Evolutionary conservation across 1,284 basidiomycete species (phyloP), one percentile per base, ranked within the genome.

Genomic region (Cryptococcus sp.): DNA sequence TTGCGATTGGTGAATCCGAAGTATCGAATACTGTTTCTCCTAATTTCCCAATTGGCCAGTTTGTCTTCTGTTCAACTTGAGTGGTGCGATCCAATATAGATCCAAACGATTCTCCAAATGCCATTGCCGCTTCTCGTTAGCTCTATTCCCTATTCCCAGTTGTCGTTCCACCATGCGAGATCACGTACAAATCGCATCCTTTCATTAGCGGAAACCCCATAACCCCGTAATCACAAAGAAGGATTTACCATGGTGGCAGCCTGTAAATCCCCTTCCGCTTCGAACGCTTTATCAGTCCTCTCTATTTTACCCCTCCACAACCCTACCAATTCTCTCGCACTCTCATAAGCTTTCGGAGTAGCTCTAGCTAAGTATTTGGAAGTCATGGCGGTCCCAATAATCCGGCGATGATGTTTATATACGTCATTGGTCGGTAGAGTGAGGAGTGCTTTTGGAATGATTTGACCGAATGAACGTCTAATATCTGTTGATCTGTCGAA

Each of bases 321-420:
- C 31, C 55, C 45, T 13, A 66, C 48, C 18, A 69, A 48, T 2
- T 60, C 37, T 34, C 56, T 44, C 2, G 59, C 55, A 1, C 59
- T 50, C 13, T 55, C 48, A n/a, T 55, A 59, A 3, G 64, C 63
- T 34, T 56, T 46, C 1, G 65, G 64, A 1, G 58, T 56, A 16
- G 63, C 56, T 51, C 60, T 46, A 21, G 48, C 47, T n/a, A 69
- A 55, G 41, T 66, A 66, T 46, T 64, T 64, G 25, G 55, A 58
- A 0, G 64, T 67, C 64, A 66, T 66, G 2, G 64, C 59, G 13
- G 61, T 55, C 2, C 64, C 64, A 7, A 67, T 50, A 10, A 61
- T 52, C 16, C 63, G 48, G 23, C 62, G 48, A 46, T 67, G 67
- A 48, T 66, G 64, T 47, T 63, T 61, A 54, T 55, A 63, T 28